Base-by-base conservation (phyloP, 176 grass and related monocot genomes). In the Phoenix dactylifera region DNA sequence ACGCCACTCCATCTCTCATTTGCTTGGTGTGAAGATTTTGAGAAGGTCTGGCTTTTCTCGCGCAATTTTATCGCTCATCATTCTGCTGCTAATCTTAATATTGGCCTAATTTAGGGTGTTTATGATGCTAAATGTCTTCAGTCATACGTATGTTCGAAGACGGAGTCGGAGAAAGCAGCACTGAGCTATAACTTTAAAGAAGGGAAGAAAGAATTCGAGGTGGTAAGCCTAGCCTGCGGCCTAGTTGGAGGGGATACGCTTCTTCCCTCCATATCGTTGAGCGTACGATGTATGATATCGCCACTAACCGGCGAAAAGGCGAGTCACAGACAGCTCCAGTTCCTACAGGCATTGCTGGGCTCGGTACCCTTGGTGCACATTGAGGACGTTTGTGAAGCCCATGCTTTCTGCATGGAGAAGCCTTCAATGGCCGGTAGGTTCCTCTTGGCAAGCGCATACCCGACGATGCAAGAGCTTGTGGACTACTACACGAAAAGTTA, bases 361-460 rank as follows among this genome's bases (percentile, higher is more conserved):
- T 88, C 71, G 54, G 58, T 94, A 76, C 84, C 84, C 3, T n/a
- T 88, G 50, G 73, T 51, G 55, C 80, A 88, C 69, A n/a, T 94
- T 9, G 89, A 88, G 0, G 89, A 94, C 62, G 52, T 58, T 54
- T 85, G 81, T 50, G 77, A 88, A 54, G 89, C 89, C 1, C 84
- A 88, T 60, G 15, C 67, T 7, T 94, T 94, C 62, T 82, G 81
- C 70, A 84, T 87, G 71, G 80, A 92, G 0, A 69, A 23, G 26
- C 15, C 61, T 16, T 54, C 70, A 65, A 81, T 92, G 65, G 70
- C 73, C 3, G 88, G 88, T 25, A 75, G 88, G 2, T 92, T 87
- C 68, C 62, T 92, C 30, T 83, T 83, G 10, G 73, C 66, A 39
- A 65, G 20, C 17, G 76, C 65, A 1, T 81, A 62, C 72, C 80